Evolutionary conservation across 2,329 filamentous ascomycete species (phyloP), one percentile per base, ranked within the genome.

Genomic region (Cladosporium halotolerans): DNA sequence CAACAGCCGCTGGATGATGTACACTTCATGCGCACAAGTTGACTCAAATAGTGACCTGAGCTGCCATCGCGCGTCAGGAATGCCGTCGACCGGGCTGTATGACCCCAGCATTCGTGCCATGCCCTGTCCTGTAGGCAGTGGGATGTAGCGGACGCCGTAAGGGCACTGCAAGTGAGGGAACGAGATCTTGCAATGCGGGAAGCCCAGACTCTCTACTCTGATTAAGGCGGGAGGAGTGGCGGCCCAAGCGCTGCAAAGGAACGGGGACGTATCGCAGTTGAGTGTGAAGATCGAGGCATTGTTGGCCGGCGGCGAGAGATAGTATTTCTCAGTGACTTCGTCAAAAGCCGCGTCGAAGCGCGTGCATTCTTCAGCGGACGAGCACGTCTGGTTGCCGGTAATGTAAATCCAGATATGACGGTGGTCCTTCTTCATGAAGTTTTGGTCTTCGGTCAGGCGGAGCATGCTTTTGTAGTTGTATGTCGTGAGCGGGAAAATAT

Each of bases 241-340:
- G 2, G 48, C 48, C 48, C 32, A 51, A 1, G 31, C 40, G 8
- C 44, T 18, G 48, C 48, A 51, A 1, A 51, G 39, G 31, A 51
- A 51, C n/a, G 48, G 48, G 9, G 48, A 51, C 2, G 32, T 51
- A 31, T 51, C 48, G 40, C 48, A 51, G 48, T 51, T 18, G 28
- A 51, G 33, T 2, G 48, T 51, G 40, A 36, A 43, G 3, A 51
- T 51, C 10, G 48, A 51, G 32, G 48, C 48, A 19, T 51, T 51
- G 32, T 43, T 33, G 8, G 48, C 48, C 2, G 48, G 48, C 7
- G 48, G 48, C n/a, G 42, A 36, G 32, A 51, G 5, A 16, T 51
- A 51, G 31, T 51, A 51, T 3, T 31, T 28, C 16, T 40, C 31
- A 1, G 28, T 28, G 31, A 51, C 40, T 44, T 51, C 32, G 14